These are phyloP conservation scores for Huntiella bhutanensis DNA, from an alignment of 2,329 filamentous ascomycete genomes.

Conservation along the genomic window DNA sequence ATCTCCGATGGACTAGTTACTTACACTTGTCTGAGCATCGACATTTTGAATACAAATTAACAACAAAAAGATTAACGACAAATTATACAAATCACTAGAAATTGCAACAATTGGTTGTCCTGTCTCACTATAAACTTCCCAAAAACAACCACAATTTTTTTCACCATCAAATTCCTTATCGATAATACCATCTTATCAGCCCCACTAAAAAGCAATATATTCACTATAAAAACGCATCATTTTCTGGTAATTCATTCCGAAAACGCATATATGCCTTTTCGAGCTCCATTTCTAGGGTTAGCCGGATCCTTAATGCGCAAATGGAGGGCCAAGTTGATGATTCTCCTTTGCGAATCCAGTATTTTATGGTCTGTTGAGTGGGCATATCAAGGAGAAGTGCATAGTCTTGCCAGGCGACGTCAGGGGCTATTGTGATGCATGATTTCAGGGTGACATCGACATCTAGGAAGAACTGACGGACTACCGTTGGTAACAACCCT, in stretches of 20 bases:
- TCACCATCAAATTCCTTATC: conserved; percentile 7
- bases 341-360: conserved; percentile 76
- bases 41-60: conserved; percentile 8
- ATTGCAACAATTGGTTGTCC: not conserved
- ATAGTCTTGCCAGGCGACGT: conserved; percentile 56
- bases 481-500: conserved; percentile 46
- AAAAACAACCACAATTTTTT: conserved; percentile 8
- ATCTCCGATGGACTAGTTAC: not conserved
- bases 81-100: conserved; percentile 1
- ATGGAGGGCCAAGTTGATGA: conserved; percentile 81
- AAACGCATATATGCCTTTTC: conserved; percentile 72
- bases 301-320: conserved; percentile 61
- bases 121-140: not conserved
- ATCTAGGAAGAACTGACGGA: conserved; percentile 62
- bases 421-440: conserved; percentile 64
- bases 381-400: conserved; percentile 65
- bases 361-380: conserved; percentile 52
- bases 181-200: conserved; percentile 11
- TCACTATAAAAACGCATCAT: conserved; percentile 10
- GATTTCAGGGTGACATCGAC: conserved; percentile 45
- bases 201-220: conserved; percentile 1
- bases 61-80: conserved; percentile 1
- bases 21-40: conserved; percentile 12
- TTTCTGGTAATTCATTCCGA: conserved; percentile 24
- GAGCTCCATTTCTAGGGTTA: conserved; percentile 71